Base-by-base conservation (phyloP, 768 basidiomycete genomes). In the Flagelloscypha sp. region DNA sequence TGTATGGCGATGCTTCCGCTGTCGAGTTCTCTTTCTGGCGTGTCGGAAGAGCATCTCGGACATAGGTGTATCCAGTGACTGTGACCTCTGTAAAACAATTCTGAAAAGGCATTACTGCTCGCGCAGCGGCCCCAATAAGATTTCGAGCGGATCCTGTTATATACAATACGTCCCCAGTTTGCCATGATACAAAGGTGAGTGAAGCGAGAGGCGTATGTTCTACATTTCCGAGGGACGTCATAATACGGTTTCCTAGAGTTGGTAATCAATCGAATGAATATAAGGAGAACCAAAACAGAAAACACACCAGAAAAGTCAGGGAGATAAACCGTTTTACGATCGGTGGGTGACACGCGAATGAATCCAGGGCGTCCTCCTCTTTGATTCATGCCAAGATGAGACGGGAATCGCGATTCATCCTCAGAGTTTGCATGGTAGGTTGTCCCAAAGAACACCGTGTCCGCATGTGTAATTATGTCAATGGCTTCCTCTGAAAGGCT, bases 211-310 rank as follows among this genome's bases (percentile, higher is more conserved):
- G 71, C 0, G 72, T 76, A 15, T 63, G 61, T 41, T 74, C 69
- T 20, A 79, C 69, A 40, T 80, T 78, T 2, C 78, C 77, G 9
- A 81, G 53, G 11, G 76, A 76, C 13, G 72, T 76, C 68, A 81
- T 66, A 35, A 76, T 55, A 3, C 76, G 65, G 46, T 81, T 80
- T 1, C 77, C 76, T 76, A 28, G 2, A 11, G 29, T 3, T 22
- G 13, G 16, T 8, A 12, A 20, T 9, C 9, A 18, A 25, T 24
- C 5, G 12, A 3, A 30, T 30, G n/a, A 32, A 35, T 41, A 30
- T 36, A 17, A 35, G 16, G 37, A 11, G 16, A 9, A 42, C 28
- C 28, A 20, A 13, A 28, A 23, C 12, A 22, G 15, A 19, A 29
- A 36, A 34, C 30, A n/a, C 43, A 51, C 77, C 78, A 37, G 70